A percentile compares a stretch with the other conserved stretches of the same genome.
phyloP scores from a whole-genome alignment of 139 green algal genomes.

The Coccomyxa sp. region DNA sequence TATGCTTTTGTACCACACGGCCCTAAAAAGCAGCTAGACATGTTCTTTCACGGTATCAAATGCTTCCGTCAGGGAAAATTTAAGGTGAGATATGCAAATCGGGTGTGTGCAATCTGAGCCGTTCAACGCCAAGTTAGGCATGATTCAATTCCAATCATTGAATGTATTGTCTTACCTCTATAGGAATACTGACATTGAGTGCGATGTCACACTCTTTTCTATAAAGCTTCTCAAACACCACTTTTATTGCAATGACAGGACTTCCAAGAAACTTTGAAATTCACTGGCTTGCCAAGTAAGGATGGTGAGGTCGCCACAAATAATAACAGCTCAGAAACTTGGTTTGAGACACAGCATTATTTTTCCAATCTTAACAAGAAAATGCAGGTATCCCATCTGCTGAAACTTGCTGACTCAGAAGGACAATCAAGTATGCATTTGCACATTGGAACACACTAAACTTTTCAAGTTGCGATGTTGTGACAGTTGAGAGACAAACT shows the following conservation, averaged over 20 bases:
- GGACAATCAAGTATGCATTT: too few species aligned
- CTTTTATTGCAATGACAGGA: neutral
- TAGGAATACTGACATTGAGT: too few species aligned
- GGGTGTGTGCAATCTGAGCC: too few species aligned
- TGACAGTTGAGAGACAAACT: too few species aligned
- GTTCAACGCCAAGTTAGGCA: too few species aligned
- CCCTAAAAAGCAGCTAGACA: conserved; percentile 25
- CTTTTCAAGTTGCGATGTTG: too few species aligned
- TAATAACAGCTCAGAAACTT: neutral
- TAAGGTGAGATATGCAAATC: neutral
- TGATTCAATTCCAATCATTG: too few species aligned
- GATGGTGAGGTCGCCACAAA: neutral
- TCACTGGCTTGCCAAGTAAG: neutral
- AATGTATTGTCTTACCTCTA: too few species aligned
- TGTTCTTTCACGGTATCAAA: conserved; percentile 26
- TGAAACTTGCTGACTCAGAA: too few species aligned
- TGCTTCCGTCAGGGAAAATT: conserved; percentile 1
- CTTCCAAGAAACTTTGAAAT: neutral
- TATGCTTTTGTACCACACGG: conserved; percentile 27
- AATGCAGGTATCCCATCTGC: neutral
- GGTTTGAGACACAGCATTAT: neutral
- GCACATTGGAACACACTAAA: too few species aligned
- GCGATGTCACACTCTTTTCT: neutral
- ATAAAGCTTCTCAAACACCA: neutral
- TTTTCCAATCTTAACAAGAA: neutral